Conservation (phyloP, 768 basidiomycete genomes). For the Imleria badia region DNA sequence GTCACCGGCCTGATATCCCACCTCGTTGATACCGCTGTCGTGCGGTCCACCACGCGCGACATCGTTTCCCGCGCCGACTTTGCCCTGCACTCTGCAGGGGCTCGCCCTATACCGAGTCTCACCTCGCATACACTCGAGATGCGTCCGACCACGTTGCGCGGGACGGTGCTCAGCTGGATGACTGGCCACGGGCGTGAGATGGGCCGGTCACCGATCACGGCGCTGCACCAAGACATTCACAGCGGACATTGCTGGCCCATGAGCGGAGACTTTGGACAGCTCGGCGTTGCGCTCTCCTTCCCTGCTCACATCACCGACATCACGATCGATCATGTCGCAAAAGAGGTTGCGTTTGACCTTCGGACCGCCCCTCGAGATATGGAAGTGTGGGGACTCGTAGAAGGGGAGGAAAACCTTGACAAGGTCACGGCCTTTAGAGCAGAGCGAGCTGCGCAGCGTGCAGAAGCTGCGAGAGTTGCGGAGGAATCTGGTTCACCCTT, state of each 20-base stretch:
- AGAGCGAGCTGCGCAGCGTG: conserved; percentile 39
- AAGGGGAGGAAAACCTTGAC: conserved; percentile 67
- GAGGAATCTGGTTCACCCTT: conserved; percentile 28
- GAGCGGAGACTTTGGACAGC: conserved; percentile 69
- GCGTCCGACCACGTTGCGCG: conserved; percentile 47
- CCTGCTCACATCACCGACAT: conserved; percentile 59
- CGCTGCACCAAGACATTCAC: conserved; percentile 81
- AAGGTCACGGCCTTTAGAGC: conserved; percentile 58
- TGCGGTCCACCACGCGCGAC: conserved; percentile 68
- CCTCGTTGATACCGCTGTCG: conserved; percentile 76
- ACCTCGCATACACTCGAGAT: conserved; percentile 81
- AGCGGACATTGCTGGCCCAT: conserved; percentile 96
- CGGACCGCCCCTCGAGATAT: conserved; percentile 79
- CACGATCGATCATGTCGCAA: conserved; percentile 85
- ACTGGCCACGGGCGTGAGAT: conserved; percentile 61
- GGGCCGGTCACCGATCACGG: conserved; percentile 82
- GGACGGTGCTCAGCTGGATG: conserved; percentile 52
- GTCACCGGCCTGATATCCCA: conserved; percentile 66
- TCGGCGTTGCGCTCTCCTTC: conserved; percentile 77
- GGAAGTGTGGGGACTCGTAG: conserved; percentile 90
- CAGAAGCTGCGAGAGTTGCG: conserved; percentile 33
- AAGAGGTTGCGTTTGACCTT: conserved; percentile 79
- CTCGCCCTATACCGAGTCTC: conserved; percentile 73
- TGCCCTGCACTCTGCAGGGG: conserved; percentile 83
- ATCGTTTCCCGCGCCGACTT: conserved; percentile 80